Evolutionary conservation across 495 filamentous ascomycete genomes (phyloP).

Genomic region (Podospora comata): DNA sequence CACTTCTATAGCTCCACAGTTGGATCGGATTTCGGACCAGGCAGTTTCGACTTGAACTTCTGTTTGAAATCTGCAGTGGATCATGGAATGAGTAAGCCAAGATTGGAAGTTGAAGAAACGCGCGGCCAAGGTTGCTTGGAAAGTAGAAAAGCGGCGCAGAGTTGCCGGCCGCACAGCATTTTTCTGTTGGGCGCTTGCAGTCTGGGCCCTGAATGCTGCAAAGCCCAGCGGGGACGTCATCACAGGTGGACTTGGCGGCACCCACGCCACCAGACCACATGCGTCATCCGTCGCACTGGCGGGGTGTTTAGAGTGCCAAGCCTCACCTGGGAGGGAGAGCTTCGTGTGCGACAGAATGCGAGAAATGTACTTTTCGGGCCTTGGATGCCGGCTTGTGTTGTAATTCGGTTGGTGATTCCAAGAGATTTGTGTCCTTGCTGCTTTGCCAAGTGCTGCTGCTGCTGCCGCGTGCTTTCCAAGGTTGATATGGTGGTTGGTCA

Average conservation of each 20-base stretch:
- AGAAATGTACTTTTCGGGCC: background rate
- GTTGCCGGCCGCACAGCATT: background rate
- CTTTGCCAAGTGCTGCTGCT: background rate
- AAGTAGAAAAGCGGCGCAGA: background rate
- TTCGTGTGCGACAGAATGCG: background rate
- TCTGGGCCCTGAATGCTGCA: background rate
- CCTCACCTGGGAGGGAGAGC: background rate
- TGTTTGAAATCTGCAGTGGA: background rate
- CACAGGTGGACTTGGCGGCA: background rate
- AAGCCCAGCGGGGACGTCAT: constrained; percentile 6
- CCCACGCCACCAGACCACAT: constrained; percentile 1
- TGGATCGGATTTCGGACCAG: background rate
- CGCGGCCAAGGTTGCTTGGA: background rate
- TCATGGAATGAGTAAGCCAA: background rate
- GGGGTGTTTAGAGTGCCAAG: background rate
- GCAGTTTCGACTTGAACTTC: background rate
- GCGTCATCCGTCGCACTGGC: constrained; percentile 6
- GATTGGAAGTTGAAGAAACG: background rate
- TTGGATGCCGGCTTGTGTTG: background rate
- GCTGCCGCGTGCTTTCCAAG: too few species aligned
- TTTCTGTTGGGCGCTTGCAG: background rate
- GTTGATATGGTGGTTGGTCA: too few species aligned
- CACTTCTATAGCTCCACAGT: background rate
- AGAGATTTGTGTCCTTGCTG: background rate
- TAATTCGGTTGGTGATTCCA: background rate